Conservation (phyloP, 2,329 filamentous ascomycete genomes). For the Hypoxylon sp. region DNA sequence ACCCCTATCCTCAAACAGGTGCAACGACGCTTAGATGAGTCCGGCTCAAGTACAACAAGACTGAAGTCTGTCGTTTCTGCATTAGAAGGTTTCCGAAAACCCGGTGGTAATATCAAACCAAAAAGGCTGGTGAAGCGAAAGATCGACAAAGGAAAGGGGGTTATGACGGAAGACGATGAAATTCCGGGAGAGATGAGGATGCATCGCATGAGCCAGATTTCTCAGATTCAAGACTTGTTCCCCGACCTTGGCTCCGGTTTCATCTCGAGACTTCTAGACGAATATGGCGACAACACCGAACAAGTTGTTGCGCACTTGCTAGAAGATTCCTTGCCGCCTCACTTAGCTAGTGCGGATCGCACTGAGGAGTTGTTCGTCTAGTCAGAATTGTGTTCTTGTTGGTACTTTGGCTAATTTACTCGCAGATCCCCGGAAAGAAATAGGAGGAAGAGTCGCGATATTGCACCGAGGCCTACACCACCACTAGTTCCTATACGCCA, state of each 20-base stretch:
- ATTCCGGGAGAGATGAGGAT: slow-evolving; percentile 72
- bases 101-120: slow-evolving; percentile 66
- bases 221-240: slow-evolving; percentile 94
- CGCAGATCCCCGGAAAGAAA: slow-evolving; percentile 50
- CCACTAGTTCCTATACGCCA: slow-evolving; percentile 70
- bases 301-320: slow-evolving; percentile 85
- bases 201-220: slow-evolving; percentile 86
- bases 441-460: slow-evolving; percentile 57
- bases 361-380: slow-evolving; percentile 72
- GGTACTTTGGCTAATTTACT: slow-evolving; percentile 22
- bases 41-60: slow-evolving; percentile 66
- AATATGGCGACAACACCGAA: slow-evolving; percentile 83
- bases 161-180: slow-evolving; percentile 57
- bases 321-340: slow-evolving; percentile 79
- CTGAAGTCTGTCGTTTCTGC: slow-evolving; percentile 72
- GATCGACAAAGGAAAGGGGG: slow-evolving; percentile 76
- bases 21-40: slow-evolving; percentile 65
- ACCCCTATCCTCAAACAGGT: slow-evolving; percentile 81
- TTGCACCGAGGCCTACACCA: slow-evolving; percentile 73
- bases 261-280: slow-evolving; percentile 81
- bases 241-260: slow-evolving; percentile 89
- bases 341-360: slow-evolving; percentile 75
- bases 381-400: neutral
- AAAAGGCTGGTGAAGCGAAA: slow-evolving; percentile 68
- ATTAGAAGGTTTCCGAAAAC: slow-evolving; percentile 72